Conservation (phyloP, 2,329 filamentous ascomycete genomes). For the Pseudogymnoascus sp. region DNA sequence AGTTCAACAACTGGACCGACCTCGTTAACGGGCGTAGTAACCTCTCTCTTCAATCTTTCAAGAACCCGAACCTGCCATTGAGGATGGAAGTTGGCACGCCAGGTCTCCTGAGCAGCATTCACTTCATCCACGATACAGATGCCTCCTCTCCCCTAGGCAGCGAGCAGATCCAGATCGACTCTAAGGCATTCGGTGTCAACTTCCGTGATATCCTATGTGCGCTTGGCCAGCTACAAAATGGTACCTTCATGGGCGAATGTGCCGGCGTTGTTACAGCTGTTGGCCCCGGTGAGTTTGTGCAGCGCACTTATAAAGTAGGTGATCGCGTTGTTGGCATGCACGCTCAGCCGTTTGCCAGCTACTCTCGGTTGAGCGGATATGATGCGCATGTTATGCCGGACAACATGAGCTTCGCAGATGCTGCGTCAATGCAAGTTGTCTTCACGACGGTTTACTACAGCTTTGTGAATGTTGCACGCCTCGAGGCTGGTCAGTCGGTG, state of each 20-base stretch:
- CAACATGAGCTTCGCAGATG: constrained; percentile 32
- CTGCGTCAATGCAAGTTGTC: constrained; percentile 34
- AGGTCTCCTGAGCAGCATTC: constrained; percentile 16
- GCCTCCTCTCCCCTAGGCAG: constrained; percentile 12
- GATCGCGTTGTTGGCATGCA: constrained; percentile 22
- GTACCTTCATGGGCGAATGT: constrained; percentile 25
- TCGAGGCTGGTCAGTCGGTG: constrained; percentile 28
- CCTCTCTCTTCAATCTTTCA: neutral
- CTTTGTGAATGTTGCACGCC: constrained; percentile 33
- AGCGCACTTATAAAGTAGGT: constrained; percentile 27
- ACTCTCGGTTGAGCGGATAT: constrained; percentile 7
- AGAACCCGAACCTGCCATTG: neutral
- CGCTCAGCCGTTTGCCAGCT: constrained; percentile 12
- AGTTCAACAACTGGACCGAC: neutral
- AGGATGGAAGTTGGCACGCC: constrained; percentile 8
- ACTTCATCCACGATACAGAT: constrained; percentile 13
- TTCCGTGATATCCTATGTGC: constrained; percentile 36
- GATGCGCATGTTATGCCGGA: constrained; percentile 30
- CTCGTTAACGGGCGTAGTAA: neutral
- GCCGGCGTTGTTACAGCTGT: constrained; percentile 29
- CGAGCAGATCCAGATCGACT: constrained; percentile 32
- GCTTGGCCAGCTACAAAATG: constrained; percentile 7
- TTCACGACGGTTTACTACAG: constrained; percentile 39
- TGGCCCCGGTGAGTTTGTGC: constrained; percentile 25
- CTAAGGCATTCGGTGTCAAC: constrained; percentile 34